Percentiles rank a stretch among this genome's conserved stretches.
Conservation (phyloP, 495 filamentous ascomycete genomes). For the Cetradonia linearis region DNA sequence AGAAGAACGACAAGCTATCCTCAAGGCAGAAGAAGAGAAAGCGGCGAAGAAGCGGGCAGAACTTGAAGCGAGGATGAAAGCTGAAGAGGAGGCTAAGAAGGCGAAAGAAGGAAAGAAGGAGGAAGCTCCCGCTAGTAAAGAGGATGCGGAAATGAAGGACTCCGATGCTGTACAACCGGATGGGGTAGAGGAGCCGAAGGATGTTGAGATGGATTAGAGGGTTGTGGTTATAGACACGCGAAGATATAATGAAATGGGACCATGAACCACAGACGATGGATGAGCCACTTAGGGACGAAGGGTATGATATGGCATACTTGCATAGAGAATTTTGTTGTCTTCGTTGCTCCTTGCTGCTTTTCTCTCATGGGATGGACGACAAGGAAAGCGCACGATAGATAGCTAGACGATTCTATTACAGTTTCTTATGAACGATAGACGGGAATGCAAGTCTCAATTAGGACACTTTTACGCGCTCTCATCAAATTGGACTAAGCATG, state of each 20-base stretch:
- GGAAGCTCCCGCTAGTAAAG: constrained; percentile 33
- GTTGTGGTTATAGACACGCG: neutral
- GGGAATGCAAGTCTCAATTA: neutral
- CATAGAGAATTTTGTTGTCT: neutral
- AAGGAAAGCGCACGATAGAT: constrained; percentile 7
- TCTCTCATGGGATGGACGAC: neutral
- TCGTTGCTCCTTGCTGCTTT: constrained; percentile 2
- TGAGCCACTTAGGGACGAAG: neutral
- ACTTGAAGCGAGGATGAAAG: constrained; percentile 51
- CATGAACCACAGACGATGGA: neutral
- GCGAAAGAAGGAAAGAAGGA: constrained; percentile 38
- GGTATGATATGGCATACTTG: neutral
- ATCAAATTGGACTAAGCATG: too few relatives aligned
- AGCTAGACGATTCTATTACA: constrained; percentile 6
- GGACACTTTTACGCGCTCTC: too few relatives aligned
- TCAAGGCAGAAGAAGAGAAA: constrained; percentile 70
- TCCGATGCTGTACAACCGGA: constrained; percentile 32
- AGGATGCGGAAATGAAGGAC: constrained; percentile 49
- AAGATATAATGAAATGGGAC: neutral
- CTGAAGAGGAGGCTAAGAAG: constrained; percentile 44
- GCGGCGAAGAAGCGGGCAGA: constrained; percentile 70
- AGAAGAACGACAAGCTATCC: constrained; percentile 69
- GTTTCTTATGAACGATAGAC: constrained; percentile 7
- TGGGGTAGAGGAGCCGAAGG: constrained; percentile 34
- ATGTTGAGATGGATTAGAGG: constrained; percentile 19